Evolutionary conservation across 2,329 filamentous ascomycete genomes (phyloP).

Genomic region (Bretziella fagacearum): DNA sequence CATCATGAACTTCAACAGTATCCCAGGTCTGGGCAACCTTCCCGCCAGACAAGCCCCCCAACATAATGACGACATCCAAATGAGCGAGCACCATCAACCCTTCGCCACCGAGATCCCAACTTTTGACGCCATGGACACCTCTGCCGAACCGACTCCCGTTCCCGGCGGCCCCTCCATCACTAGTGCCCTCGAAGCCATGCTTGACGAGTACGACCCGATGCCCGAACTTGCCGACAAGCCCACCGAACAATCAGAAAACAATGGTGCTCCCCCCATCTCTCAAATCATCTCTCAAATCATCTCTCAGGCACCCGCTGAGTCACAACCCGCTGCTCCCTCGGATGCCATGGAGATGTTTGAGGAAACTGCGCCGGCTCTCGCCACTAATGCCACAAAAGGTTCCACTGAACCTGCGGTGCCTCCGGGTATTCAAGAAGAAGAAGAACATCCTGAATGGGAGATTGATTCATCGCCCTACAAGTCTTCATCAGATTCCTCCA

Average conservation of each 20-base stretch:
- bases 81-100: conserved; percentile 6
- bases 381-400: neutral
- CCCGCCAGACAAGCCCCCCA: neutral
- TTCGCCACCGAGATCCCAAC: neutral
- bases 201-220: conserved; percentile 11
- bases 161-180: neutral
- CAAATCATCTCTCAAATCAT: neutral
- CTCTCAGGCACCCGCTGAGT: neutral
- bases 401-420: neutral
- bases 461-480: conserved; percentile 60
- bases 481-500: conserved; percentile 44
- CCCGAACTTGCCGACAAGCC: conserved; percentile 1
- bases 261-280: neutral
- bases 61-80: conserved; percentile 5
- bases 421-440: neutral
- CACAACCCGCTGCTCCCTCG: neutral
- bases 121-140: conserved; percentile 1
- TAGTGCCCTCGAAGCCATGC: conserved; percentile 13
- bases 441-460: conserved; percentile 63
- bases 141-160: conserved; percentile 1
- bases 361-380: neutral
- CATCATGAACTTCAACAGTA: conserved; percentile 2
- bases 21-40: conserved; percentile 10
- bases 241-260: neutral
- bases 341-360: neutral